phyloP scores from a whole-genome alignment of 257 asterid genomes.

The Ilex aquifolium region DNA sequence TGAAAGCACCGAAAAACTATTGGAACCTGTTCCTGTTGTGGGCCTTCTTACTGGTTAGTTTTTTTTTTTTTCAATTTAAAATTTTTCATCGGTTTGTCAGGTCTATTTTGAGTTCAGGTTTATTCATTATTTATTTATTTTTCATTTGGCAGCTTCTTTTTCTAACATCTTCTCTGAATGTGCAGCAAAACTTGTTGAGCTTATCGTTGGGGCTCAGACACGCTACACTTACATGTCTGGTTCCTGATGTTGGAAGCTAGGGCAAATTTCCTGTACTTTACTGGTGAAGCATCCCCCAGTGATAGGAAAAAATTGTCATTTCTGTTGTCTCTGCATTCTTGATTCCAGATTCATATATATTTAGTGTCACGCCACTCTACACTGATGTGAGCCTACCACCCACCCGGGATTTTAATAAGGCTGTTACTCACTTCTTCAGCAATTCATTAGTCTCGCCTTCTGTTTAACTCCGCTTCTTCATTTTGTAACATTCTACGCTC shows the following conservation, averaged over 20 bases:
- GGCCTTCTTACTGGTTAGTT: slow-evolving; percentile 75
- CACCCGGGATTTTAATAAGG: no score
- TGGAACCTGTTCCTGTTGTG: slow-evolving; percentile 75
- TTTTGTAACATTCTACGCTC: no score
- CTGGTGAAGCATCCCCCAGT: not conserved
- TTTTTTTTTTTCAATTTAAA: not conserved
- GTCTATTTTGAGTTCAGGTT: not conserved
- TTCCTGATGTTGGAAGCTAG: slow-evolving; percentile 41
- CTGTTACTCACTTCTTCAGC: no score
- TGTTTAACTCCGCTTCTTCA: no score
- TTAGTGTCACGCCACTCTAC: no score
- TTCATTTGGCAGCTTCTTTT: not conserved
- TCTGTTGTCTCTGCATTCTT: no score
- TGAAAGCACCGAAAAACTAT: slow-evolving; percentile 50
- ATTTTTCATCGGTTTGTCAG: no score
- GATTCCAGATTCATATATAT: no score
- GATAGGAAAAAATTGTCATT: no score
- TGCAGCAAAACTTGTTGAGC: slow-evolving; percentile 88
- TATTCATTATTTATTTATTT: not conserved
- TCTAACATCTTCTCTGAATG: not conserved
- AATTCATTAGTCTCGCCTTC: no score
- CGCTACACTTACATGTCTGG: slow-evolving; percentile 98
- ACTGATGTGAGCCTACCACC: no score
- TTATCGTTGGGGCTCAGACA: slow-evolving; percentile 87
- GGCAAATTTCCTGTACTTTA: not conserved